Base-by-base conservation (phyloP, 371 early-diverging fungal genomes). In the Mortierella sp. region DNA sequence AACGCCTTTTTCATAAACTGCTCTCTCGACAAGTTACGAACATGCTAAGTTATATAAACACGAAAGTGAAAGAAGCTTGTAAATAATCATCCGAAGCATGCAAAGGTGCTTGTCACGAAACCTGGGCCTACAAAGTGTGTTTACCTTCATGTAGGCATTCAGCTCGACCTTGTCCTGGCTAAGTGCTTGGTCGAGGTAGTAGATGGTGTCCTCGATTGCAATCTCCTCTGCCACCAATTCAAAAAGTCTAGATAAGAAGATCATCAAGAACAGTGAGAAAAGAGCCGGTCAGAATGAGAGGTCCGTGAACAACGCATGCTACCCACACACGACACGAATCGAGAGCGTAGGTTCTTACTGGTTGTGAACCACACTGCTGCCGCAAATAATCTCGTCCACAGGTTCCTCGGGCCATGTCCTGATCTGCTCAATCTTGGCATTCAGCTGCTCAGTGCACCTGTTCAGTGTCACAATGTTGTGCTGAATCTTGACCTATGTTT, bases 191-290 rank as follows among this genome's bases (percentile, higher is more conserved):
- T 94, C 93, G 64, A 98, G 89, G 61, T 92, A 90, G 82, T 97
- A 97, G 69, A 97, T 90, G n/a, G 96, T 93, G 75, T 98, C 98
- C 76, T 97, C 96, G 59, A 97, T 93, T 0, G 98, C 97, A 76
- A 95, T 94, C 61, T 97, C 97, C 75, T 97, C 97, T 21, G 96
- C 97, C 14, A 96, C 94, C 82, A 96, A 83, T 21, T 96, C 96
- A 77, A 96, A 93, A 57, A 97, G 88, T 76, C 96, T 95, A 83
- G 37, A 64, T 24, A 13, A 14, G 51, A n/a, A 50, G 5, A 61
- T 28, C 26, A 14, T 26, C 37, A 43, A 44, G 5, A 72, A 16
- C 26, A 69, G 37, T 26, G 55, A 48, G 53, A 24, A 34, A 14
- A 28, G 3, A 21, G 10, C 54, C 9, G 13, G 46, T 75, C 53